phyloP scores from a whole-genome alignment of 148 eudicot genomes.

The Beta vulgaris region DNA sequence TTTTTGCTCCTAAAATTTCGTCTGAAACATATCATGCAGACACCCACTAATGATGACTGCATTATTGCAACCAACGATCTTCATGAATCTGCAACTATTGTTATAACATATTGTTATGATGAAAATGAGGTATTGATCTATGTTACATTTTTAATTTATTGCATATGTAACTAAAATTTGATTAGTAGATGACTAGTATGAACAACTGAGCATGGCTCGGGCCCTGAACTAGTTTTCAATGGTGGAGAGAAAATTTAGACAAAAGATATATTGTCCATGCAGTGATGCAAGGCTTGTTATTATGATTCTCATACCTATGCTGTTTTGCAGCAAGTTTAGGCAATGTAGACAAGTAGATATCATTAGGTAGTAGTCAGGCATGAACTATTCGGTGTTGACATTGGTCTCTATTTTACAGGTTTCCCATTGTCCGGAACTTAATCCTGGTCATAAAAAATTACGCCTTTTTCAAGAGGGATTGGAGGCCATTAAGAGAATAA shows the following conservation, averaged over 20 bases:
- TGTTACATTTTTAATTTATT: too few relatives aligned
- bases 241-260: background rate
- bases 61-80: too few relatives aligned
- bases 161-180: background rate
- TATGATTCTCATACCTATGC: background rate
- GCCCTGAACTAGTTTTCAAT: background rate
- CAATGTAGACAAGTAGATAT: background rate
- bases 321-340: background rate
- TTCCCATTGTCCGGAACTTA: slow-evolving; percentile 96
- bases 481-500: slow-evolving; percentile 84
- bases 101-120: too few relatives aligned
- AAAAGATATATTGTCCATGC: background rate
- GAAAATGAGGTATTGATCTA: too few relatives aligned
- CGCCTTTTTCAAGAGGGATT: slow-evolving; percentile 82
- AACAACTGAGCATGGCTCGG: too few relatives aligned
- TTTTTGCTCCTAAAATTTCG: too few relatives aligned
- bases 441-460: slow-evolving; percentile 93
- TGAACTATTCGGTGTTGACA: background rate
- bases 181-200: too few relatives aligned
- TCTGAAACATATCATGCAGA: too few relatives aligned
- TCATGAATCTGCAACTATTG: too few relatives aligned
- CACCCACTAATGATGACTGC: too few relatives aligned
- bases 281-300: slow-evolving; percentile 9
- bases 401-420: slow-evolving; percentile 41
- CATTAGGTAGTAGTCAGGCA: background rate